Evolutionary conservation across 2,329 filamentous ascomycete genomes (phyloP).

Genomic region (Calonectria pteridis): DNA sequence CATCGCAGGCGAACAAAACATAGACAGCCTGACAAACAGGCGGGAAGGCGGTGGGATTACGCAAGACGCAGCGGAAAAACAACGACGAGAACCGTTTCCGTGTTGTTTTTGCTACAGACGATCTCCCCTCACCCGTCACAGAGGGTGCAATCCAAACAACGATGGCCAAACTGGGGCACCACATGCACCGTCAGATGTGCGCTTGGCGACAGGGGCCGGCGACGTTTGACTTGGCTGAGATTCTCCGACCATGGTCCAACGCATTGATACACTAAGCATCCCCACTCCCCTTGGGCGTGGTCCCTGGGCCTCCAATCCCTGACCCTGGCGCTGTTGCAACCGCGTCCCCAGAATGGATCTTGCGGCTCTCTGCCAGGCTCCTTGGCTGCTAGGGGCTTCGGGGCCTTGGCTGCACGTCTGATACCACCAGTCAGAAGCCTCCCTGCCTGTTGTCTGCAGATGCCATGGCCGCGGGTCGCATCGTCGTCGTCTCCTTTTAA

Average conservation of each 20-base stretch:
- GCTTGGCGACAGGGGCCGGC: constrained; percentile 17
- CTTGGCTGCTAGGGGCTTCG: constrained; percentile 16
- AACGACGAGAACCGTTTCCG: neutral
- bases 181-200: neutral
- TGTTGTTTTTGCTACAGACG: neutral
- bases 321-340: constrained; percentile 30
- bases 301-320: constrained; percentile 32
- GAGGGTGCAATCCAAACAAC: constrained; percentile 13
- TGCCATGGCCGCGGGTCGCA: constrained; percentile 28
- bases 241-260: constrained; percentile 36
- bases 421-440: constrained; percentile 39
- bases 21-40: neutral
- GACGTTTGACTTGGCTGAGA: constrained; percentile 44
- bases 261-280: constrained; percentile 37
- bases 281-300: constrained; percentile 15
- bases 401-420: constrained; percentile 34
- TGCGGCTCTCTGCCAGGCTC: constrained; percentile 40
- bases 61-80: neutral
- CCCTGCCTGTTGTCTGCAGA: constrained; percentile 25
- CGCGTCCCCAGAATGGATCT: constrained; percentile 45
- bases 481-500: constrained; percentile 46
- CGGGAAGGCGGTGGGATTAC: neutral
- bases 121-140: neutral
- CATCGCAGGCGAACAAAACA: neutral
- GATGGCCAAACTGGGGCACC: constrained; percentile 1